A percentile compares a stretch with the other conserved stretches of the same genome.
Conservation (phyloP, 192 early-diverging fungal genomes). For the Entomortierella beljakovae region DNA sequence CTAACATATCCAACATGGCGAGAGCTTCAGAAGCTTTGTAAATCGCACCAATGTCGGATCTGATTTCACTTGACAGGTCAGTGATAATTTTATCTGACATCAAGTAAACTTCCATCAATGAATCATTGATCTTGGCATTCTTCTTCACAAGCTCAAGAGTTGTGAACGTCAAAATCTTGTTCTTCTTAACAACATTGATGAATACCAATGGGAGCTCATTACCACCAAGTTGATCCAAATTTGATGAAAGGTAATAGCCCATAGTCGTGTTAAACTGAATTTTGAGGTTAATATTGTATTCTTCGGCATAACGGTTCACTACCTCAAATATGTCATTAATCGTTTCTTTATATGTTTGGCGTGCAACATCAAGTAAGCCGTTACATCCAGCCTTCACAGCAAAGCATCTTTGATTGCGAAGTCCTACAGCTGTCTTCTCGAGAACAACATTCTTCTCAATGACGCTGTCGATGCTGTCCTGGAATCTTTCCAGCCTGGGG, state of each 20-base stretch:
- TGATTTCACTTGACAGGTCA: constrained; percentile 64
- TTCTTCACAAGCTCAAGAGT: constrained; percentile 84
- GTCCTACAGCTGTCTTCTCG: constrained; percentile 79
- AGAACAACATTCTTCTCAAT: constrained; percentile 78
- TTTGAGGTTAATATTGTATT: constrained; percentile 73
- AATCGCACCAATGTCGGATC: constrained; percentile 67
- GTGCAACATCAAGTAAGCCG: constrained; percentile 87
- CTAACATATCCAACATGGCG: constrained; percentile 82
- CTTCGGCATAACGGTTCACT: constrained; percentile 61
- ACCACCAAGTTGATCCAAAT: constrained; percentile 56
- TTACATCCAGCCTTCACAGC: constrained; percentile 87
- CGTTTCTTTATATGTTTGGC: constrained; percentile 83
- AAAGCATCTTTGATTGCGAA: constrained; percentile 88
- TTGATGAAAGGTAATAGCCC: constrained; percentile 72
- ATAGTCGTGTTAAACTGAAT: constrained; percentile 68
- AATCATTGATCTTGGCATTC: constrained; percentile 86
- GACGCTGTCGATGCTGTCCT: constrained; percentile 65
- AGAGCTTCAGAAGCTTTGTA: constrained; percentile 82
- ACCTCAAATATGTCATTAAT: constrained; percentile 78
- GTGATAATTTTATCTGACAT: constrained; percentile 79
- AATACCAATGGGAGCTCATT: constrained; percentile 71
- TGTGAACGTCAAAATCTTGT: constrained; percentile 73
- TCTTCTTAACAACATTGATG: constrained; percentile 78
- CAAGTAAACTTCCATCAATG: constrained; percentile 84
- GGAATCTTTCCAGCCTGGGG: constrained; percentile 46